Evolutionary conservation across 768 basidiomycete species (phyloP), one percentile per base, ranked within the genome.

Genomic region (Lactarius deliciosus): DNA sequence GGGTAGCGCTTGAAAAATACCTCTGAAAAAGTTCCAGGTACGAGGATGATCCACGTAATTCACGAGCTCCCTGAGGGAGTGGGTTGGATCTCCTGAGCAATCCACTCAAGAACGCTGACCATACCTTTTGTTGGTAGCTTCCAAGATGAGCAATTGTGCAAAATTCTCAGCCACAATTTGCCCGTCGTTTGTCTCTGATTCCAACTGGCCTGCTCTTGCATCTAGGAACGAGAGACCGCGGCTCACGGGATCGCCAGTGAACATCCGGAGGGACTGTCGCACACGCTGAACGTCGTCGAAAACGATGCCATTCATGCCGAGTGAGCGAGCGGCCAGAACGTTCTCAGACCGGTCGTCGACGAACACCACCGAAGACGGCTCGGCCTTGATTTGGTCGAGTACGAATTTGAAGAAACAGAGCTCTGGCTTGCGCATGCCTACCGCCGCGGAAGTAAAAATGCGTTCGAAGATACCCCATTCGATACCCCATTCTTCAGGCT

Each of bases 301-400:
- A 30, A 85, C 76, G 67, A 87, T 80, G 4, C 85, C 85, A 47
- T 80, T 77, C 57, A 86, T 76, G 10, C 86, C 86, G 10, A 86
- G 75, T 0, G 84, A 86, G 5, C 83, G 81, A 10, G 86, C 85
- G 2, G 83, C 79, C 9, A 85, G 70, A 5, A 88, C 82, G 64
- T 87, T 86, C 69, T 86, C 86, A 13, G 78, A 76, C 64, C 84
- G 83, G 75, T 86, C 86, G 60, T 87, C 86, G 11, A 87, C 80
- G 69, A 86, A 86, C 36, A 86, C 81, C 0, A 81, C 80, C 1
- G 73, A 76, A 2, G 69, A 70, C 2, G 85, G 84, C 57, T 86
- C 82, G 7, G 79, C 71, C 16, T 78, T 77, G 13, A 80, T 79
- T 20, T 78, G 72, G 22, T 74, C 73, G 34, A 87, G 71, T 18